Evolutionary conservation across 306 rosid species (phyloP).

Genomic region (Fragaria vesca): DNA sequence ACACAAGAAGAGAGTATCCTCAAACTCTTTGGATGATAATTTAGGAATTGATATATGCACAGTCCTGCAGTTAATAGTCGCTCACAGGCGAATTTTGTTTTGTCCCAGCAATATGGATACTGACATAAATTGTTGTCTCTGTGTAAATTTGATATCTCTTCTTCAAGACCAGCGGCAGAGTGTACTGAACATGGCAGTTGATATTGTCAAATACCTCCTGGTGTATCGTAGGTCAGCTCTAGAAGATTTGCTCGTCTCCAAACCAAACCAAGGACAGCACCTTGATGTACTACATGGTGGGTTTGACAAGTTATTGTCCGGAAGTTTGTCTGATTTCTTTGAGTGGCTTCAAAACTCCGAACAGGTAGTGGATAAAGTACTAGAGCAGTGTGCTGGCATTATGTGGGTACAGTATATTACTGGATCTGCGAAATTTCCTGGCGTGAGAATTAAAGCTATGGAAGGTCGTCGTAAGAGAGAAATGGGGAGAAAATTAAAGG

Average conservation of each 20-base stretch:
- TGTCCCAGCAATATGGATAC: slow-evolving; percentile 94
- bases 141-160: slow-evolving; percentile 84
- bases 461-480: slow-evolving; percentile 96
- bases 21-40: slow-evolving; percentile 54
- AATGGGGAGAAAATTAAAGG: slow-evolving; percentile 83
- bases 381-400: slow-evolving; percentile 90
- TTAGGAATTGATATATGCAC: slow-evolving; percentile 77
- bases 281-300: slow-evolving; percentile 90
- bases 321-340: slow-evolving; percentile 68
- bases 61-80: slow-evolving; percentile 80
- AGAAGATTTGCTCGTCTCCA: slow-evolving; percentile 89
- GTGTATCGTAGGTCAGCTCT: slow-evolving; percentile 90
- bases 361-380: slow-evolving; percentile 63
- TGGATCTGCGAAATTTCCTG: slow-evolving; percentile 92
- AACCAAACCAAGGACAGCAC: slow-evolving; percentile 82
- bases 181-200: slow-evolving; percentile 84
- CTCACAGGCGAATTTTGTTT: slow-evolving; percentile 84
- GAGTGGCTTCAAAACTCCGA: slow-evolving; percentile 81
- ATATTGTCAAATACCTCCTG: slow-evolving; percentile 82
- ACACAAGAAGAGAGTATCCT: slow-evolving; percentile 52
- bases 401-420: slow-evolving; percentile 98
- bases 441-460: slow-evolving; percentile 91
- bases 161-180: slow-evolving; percentile 67
- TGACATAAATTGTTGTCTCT: slow-evolving; percentile 92
- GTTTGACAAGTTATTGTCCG: slow-evolving; percentile 84